phyloP scores from a whole-genome alignment of 169 alveolate species.

The Babesia divergens region DNA sequence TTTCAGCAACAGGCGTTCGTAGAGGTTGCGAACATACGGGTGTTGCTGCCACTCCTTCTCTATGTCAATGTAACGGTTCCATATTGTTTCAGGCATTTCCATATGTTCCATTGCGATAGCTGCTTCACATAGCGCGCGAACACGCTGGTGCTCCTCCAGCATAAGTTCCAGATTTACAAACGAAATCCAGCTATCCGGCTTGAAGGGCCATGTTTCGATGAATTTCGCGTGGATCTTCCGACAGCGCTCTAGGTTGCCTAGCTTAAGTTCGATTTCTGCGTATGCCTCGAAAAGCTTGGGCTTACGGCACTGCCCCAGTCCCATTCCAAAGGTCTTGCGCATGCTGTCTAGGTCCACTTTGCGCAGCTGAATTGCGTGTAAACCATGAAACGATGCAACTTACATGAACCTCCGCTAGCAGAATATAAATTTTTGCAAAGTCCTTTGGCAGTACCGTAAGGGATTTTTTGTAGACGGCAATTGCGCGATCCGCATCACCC shows the following conservation, averaged over 20 bases:
- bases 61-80: slow-evolving; percentile 80
- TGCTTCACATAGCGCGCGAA: slow-evolving; percentile 84
- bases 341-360: slow-evolving; percentile 79
- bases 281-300: slow-evolving; percentile 88
- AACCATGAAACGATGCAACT: slow-evolving; percentile 28
- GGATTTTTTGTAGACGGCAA: slow-evolving; percentile 85
- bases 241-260: slow-evolving; percentile 93
- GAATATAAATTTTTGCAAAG: slow-evolving; percentile 89
- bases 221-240: slow-evolving; percentile 88
- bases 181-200: slow-evolving; percentile 87
- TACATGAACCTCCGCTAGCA: slow-evolving; percentile 83
- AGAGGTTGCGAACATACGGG: slow-evolving; percentile 82
- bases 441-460: slow-evolving; percentile 87
- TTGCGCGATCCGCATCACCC: slow-evolving; percentile 79
- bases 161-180: slow-evolving; percentile 86
- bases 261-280: slow-evolving; percentile 89
- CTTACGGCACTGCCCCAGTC: slow-evolving; percentile 90
- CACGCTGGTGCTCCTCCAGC: slow-evolving; percentile 87
- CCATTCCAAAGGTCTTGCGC: slow-evolving; percentile 90
- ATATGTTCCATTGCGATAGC: slow-evolving; percentile 83
- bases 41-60: slow-evolving; percentile 74
- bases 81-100: slow-evolving; percentile 89
- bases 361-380: slow-evolving; percentile 63
- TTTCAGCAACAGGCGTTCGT: slow-evolving; percentile 85
- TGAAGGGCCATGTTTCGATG: slow-evolving; percentile 86